Conservation (phyloP, 371 early-diverging fungal species). For the Mucor piriformis region DNA sequence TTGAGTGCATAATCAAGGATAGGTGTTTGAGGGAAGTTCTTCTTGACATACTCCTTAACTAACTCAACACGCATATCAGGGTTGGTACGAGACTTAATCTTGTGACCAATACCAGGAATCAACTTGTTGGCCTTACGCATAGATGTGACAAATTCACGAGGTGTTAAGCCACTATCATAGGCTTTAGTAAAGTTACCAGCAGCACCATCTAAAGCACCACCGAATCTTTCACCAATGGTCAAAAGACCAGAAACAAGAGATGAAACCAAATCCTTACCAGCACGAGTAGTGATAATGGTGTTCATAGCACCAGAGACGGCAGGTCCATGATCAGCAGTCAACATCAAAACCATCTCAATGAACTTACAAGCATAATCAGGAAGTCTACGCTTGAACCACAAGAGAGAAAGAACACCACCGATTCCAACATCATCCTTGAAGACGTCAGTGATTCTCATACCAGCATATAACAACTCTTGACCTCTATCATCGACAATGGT, state of each 20-base stretch:
- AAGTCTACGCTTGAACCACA: constrained; percentile 98
- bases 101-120: constrained; percentile 98
- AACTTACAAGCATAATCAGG: constrained; percentile 95
- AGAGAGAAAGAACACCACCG: constrained; percentile 93
- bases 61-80: constrained; percentile 96
- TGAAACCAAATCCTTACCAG: constrained; percentile 96
- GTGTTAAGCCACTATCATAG: constrained; percentile 87
- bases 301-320: constrained; percentile 82
- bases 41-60: constrained; percentile 90
- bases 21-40: constrained; percentile 87
- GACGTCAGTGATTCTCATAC: constrained; percentile 97
- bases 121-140: constrained; percentile 92
- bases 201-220: constrained; percentile 97
- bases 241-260: constrained; percentile 93
- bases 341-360: constrained; percentile 98
- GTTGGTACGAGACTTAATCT: constrained; percentile 98
- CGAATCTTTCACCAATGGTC: constrained; percentile 96
- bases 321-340: constrained; percentile 98
- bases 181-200: constrained; percentile 88
- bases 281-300: constrained; percentile 98
- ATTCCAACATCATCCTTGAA: constrained; percentile 98
- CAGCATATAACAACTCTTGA: constrained; percentile 97
- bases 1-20: constrained; percentile 92
- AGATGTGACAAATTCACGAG: constrained; percentile 88
- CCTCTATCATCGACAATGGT: constrained; percentile 99